Conservation (phyloP, 192 early-diverging fungal genomes). For the Entrophospora sp. region DNA sequence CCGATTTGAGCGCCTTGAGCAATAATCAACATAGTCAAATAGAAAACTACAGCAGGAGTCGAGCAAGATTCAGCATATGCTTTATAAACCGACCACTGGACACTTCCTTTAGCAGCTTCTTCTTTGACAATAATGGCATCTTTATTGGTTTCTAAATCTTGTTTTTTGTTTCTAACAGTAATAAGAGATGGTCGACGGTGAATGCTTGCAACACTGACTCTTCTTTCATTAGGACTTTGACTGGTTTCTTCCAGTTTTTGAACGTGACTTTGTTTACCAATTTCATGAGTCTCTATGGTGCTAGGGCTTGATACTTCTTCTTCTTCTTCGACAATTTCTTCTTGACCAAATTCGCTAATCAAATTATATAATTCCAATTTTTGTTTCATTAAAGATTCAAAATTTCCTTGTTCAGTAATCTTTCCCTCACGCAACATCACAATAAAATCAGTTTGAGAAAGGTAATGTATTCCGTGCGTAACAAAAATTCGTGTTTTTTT, state of each 20-base stretch:
- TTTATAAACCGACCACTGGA: constrained; percentile 68
- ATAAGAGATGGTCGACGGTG: constrained; percentile 49
- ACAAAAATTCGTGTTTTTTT: constrained; percentile 73
- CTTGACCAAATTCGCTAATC: constrained; percentile 62
- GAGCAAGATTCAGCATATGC: constrained; percentile 77
- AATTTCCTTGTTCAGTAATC: constrained; percentile 61
- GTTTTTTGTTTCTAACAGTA: constrained; percentile 16
- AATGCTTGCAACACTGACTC: constrained; percentile 33
- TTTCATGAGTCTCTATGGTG: constrained; percentile 15
- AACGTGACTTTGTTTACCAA: constrained; percentile 24
- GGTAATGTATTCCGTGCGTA: constrained; percentile 69
- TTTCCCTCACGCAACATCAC: constrained; percentile 65
- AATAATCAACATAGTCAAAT: constrained; percentile 47
- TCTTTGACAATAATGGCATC: constrained; percentile 66
- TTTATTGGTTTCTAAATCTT: constrained; percentile 18
- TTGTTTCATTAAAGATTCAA: constrained; percentile 51
- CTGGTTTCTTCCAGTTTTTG: not conserved
- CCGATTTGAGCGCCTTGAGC: constrained; percentile 48
- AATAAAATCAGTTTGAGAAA: constrained; percentile 57
- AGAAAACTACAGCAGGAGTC: constrained; percentile 42
- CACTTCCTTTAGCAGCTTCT: constrained; percentile 72
- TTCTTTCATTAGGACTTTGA: constrained; percentile 13
- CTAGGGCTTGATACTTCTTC: constrained; percentile 6
- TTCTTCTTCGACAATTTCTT: constrained; percentile 26
- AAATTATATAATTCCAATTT: constrained; percentile 54